These are phyloP conservation scores for Candida nemodendra DNA, from an alignment of 805 yeast species.

Conservation along the genomic window DNA sequence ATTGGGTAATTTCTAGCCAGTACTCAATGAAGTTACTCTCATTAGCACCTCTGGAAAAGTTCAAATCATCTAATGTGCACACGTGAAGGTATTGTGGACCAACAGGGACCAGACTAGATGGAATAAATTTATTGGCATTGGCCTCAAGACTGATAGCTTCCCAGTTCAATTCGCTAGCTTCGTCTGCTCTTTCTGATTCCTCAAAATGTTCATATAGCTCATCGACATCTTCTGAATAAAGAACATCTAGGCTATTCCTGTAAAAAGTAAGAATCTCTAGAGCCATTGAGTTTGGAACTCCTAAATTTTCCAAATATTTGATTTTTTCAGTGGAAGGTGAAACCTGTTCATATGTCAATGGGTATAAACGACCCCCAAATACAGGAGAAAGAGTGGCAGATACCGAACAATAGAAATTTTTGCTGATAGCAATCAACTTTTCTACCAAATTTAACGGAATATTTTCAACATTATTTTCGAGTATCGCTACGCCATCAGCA, in stretches of 20 bases:
- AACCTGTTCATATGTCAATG: slow-evolving; percentile 39
- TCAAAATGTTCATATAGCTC: slow-evolving; percentile 35
- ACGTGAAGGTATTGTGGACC: slow-evolving; percentile 38
- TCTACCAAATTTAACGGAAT: slow-evolving; percentile 42
- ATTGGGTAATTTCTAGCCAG: slow-evolving; percentile 42
- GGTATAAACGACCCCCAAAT: slow-evolving; percentile 37
- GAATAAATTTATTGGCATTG: slow-evolving; percentile 17
- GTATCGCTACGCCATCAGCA: slow-evolving; percentile 21
- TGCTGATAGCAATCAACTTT: slow-evolving; percentile 44
- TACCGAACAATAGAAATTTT: slow-evolving; percentile 38
- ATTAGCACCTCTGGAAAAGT: slow-evolving; percentile 36
- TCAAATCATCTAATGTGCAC: slow-evolving; percentile 41
- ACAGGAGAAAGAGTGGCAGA: slow-evolving; percentile 36
- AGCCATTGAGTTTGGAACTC: slow-evolving; percentile 35
- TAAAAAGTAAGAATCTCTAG: slow-evolving; percentile 22
- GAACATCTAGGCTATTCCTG: slow-evolving; percentile 21
- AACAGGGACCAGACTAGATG: slow-evolving; percentile 30
- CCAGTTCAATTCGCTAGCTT: slow-evolving; percentile 17
- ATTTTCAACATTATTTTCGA: slow-evolving; percentile 22
- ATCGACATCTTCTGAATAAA: slow-evolving; percentile 18
- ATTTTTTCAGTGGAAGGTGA: slow-evolving; percentile 38
- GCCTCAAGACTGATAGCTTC: slow-evolving; percentile 18
- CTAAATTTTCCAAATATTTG: slow-evolving; percentile 31
- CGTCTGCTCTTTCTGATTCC: slow-evolving; percentile 14
- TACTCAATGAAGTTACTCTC: slow-evolving; percentile 40